Evolutionary conservation across 345 rosid genomes (phyloP).

Genomic region (Lepidium sativum): DNA sequence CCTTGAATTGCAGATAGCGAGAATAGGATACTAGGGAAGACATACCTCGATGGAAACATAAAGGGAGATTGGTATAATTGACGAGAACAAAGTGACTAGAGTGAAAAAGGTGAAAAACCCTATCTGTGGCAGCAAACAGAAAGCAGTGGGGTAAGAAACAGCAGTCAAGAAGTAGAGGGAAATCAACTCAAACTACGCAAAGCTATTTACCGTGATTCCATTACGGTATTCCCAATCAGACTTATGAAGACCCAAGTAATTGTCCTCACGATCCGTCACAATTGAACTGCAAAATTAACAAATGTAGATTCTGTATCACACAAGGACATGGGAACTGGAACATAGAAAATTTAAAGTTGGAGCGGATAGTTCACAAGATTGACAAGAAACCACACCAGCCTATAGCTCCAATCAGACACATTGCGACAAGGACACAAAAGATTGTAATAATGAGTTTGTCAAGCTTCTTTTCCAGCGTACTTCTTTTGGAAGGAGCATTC

Average conservation of each 20-base stretch:
- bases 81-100: conserved; percentile 84
- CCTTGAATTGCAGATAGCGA: neutral
- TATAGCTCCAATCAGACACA: conserved; percentile 90
- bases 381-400: conserved; percentile 52
- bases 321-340: neutral
- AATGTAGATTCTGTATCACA: conserved; percentile 13
- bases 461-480: conserved; percentile 97
- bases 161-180: neutral
- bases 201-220: conserved; percentile 54
- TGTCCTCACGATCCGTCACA: conserved; percentile 67
- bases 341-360: conserved; percentile 5
- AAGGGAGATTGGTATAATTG: conserved; percentile 93
- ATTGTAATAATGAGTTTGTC: conserved; percentile 94
- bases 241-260: conserved; percentile 46
- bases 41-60: conserved; percentile 97
- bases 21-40: neutral
- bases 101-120: conserved; percentile 71
- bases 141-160: conserved; percentile 3
- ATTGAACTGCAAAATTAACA: conserved; percentile 64
- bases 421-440: conserved; percentile 69
- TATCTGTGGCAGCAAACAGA: conserved; percentile 50
- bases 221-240: conserved; percentile 66
- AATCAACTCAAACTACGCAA: conserved; percentile 14
- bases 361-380: conserved; percentile 8
- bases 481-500: conserved; percentile 99